These are phyloP conservation scores for Tolypocladium tundrense DNA, from an alignment of 2,329 filamentous ascomycete species.

Conservation along the genomic window DNA sequence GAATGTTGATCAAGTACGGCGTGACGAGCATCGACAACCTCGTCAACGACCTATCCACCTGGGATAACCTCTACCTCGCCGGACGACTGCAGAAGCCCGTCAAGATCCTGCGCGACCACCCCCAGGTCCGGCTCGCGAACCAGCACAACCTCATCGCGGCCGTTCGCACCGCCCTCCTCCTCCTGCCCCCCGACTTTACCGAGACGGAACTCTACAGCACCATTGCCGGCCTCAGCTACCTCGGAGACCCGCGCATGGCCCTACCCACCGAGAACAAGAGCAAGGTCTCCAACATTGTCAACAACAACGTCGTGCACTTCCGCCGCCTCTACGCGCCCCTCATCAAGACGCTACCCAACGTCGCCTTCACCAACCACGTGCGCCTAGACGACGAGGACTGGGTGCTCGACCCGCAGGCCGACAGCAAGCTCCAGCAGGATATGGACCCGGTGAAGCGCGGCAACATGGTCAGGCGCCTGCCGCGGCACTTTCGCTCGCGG, in stretches of 20 bases:
- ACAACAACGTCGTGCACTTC: conserved; percentile 85
- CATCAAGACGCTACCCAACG: conserved; percentile 81
- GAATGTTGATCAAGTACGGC: conserved; percentile 94
- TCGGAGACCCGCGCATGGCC: conserved; percentile 93
- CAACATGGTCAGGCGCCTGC: conserved; percentile 92
- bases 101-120: conserved; percentile 92
- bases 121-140: conserved; percentile 83
- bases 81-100: conserved; percentile 94
- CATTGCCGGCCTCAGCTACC: conserved; percentile 86
- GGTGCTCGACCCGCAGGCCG: conserved; percentile 36
- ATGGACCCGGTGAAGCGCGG: conserved; percentile 85
- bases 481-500: conserved; percentile 74
- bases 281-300: conserved; percentile 91
- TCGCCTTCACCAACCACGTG: conserved; percentile 56
- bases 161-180: conserved; percentile 75
- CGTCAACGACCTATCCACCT: conserved; percentile 74
- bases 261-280: conserved; percentile 81
- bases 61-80: conserved; percentile 94
- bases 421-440: conserved; percentile 69
- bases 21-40: conserved; percentile 91
- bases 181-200: conserved; percentile 75
- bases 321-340: conserved; percentile 82
- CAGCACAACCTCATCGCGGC: conserved; percentile 93
- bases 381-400: conserved; percentile 27
- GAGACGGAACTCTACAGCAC: conserved; percentile 83